phyloP scores from a whole-genome alignment of 768 basidiomycete genomes.

The Terana coerulea region DNA sequence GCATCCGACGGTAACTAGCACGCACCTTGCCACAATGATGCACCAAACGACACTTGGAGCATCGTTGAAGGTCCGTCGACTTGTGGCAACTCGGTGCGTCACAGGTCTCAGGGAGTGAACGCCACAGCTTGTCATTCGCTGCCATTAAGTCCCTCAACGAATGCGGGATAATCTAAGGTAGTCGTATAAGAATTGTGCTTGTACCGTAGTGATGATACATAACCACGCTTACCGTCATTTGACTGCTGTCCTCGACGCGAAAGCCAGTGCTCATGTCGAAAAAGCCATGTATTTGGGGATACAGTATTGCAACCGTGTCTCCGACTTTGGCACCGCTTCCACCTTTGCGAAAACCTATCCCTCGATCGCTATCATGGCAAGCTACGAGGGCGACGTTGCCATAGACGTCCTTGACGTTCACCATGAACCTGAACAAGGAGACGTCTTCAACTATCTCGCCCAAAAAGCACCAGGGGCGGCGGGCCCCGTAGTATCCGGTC shows the following conservation, averaged over 20 bases:
- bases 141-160: background rate
- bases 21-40: constrained; percentile 1
- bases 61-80: background rate
- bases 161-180: constrained; percentile 8
- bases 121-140: constrained; percentile 3
- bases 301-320: too few species aligned
- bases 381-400: too few species aligned
- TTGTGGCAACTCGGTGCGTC: background rate
- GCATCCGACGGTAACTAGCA: too few species aligned
- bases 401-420: background rate
- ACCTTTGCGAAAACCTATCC: too few species aligned
- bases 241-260: too few species aligned
- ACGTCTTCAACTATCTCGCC: background rate
- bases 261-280: too few species aligned
- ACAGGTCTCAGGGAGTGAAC: background rate
- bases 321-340: too few species aligned
- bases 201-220: too few species aligned
- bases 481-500: background rate
- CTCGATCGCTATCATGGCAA: too few species aligned
- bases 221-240: too few species aligned
- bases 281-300: too few species aligned
- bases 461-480: constrained; percentile 10
- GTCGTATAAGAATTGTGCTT: too few species aligned
- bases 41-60: background rate
- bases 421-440: background rate